phyloP scores from a whole-genome alignment of 129 eudicot genomes.

The Flaveria trinervia region DNA sequence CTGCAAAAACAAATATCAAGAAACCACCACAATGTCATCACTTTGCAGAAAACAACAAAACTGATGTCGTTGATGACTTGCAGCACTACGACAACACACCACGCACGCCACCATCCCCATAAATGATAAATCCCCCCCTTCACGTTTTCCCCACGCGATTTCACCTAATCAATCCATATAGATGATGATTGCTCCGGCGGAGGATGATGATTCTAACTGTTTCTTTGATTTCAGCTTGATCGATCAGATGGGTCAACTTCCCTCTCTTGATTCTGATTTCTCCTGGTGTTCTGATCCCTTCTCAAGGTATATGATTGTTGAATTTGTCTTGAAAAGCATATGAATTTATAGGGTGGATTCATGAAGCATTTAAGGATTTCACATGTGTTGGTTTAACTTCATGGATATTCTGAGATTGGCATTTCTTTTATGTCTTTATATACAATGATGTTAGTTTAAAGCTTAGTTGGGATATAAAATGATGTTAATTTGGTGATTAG shows the following conservation, averaged over 20 bases:
- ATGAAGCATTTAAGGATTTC: neutral
- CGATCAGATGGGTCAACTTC: slow-evolving; percentile 53
- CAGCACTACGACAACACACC: slow-evolving; percentile 3
- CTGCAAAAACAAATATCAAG: neutral
- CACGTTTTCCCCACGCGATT: no score
- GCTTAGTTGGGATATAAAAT: no score
- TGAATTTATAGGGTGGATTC: neutral
- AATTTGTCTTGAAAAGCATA: neutral
- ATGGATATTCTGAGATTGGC: no score
- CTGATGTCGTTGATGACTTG: slow-evolving; percentile 23
- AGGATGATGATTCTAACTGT: slow-evolving; percentile 46
- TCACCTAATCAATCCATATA: no score
- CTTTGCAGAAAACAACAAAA: neutral
- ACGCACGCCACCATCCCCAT: slow-evolving; percentile 25
- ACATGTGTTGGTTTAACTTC: no score
- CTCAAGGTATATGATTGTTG: neutral
- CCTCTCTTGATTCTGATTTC: slow-evolving; percentile 47
- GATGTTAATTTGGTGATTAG: no score
- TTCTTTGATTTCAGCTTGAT: slow-evolving; percentile 49
- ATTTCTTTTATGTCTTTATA: no score
- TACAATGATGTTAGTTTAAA: no score
- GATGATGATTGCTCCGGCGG: slow-evolving; percentile 37
- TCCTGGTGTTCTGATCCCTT: slow-evolving; percentile 42
- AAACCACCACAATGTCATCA: neutral
- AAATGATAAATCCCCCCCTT: slow-evolving; percentile 5